phyloP scores from a whole-genome alignment of 2,329 filamentous ascomycete species.

The Cordyceps fumosorosea region DNA sequence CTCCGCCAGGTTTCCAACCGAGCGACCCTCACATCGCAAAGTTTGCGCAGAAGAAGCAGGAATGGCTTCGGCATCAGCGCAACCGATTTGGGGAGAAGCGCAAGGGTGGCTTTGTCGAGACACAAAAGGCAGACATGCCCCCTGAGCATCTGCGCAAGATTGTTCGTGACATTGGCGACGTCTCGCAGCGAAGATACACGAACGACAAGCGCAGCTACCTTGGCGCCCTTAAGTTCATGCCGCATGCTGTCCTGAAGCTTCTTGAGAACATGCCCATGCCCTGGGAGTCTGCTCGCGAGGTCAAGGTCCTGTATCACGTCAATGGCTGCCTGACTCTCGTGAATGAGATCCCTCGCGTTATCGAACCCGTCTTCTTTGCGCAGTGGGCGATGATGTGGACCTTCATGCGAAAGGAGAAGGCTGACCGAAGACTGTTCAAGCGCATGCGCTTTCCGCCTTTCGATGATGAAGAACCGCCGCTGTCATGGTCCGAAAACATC shows the following conservation, averaged over 20 bases:
- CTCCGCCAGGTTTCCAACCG: constrained; percentile 76
- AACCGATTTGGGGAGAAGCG: constrained; percentile 96
- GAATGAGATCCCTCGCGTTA: constrained; percentile 93
- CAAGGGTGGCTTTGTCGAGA: constrained; percentile 93
- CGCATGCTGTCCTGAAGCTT: constrained; percentile 92
- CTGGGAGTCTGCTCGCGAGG: constrained; percentile 92
- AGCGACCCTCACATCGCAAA: constrained; percentile 83
- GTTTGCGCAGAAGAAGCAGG: constrained; percentile 97
- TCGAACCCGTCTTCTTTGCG: constrained; percentile 94
- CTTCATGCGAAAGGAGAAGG: constrained; percentile 96
- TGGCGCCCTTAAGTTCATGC: constrained; percentile 98
- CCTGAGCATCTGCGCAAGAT: constrained; percentile 98
- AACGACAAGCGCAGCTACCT: constrained; percentile 98
- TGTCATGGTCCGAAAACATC: constrained; percentile 98
- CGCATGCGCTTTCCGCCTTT: constrained; percentile 98
- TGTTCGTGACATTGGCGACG: constrained; percentile 96
- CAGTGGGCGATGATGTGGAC: constrained; percentile 99
- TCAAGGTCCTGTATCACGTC: constrained; percentile 97
- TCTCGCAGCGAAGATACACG: constrained; percentile 98
- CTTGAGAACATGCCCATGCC: constrained; percentile 99
- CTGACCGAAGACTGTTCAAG: constrained; percentile 92
- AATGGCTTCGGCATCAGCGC: constrained; percentile 89
- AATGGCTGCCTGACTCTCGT: constrained; percentile 96
- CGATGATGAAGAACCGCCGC: constrained; percentile 93
- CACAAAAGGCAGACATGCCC: constrained; percentile 97